These are phyloP conservation scores for Entamoeba dispar DNA, from an alignment of 208 protist species.

Conservation along the genomic window DNA sequence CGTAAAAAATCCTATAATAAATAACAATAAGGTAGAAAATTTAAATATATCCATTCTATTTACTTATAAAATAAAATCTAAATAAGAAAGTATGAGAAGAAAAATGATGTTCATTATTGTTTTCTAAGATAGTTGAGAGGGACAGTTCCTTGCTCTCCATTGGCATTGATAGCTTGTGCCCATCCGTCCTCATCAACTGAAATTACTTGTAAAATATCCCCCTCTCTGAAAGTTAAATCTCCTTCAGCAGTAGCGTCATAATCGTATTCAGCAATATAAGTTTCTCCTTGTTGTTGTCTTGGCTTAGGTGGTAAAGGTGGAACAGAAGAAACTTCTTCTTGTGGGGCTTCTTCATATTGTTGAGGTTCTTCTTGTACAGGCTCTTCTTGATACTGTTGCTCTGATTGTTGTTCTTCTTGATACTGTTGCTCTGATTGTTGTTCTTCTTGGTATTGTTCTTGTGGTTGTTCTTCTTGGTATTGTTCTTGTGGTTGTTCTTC, in stretches of 20 bases:
- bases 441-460: neutral
- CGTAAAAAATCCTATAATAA: too few species aligned
- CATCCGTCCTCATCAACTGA: neutral
- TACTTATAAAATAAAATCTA: too few species aligned
- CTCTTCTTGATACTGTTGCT: neutral
- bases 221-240: neutral
- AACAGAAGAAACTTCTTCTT: too few species aligned
- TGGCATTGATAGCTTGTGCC: neutral
- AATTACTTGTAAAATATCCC: neutral
- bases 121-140: neutral
- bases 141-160: neutral
- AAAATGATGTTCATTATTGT: neutral
- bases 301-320: neutral
- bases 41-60: too few species aligned
- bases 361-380: neutral
- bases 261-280: neutral
- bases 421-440: neutral
- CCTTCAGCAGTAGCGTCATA: neutral
- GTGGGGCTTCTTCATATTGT: neutral
- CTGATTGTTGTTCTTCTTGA: neutral
- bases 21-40: too few species aligned
- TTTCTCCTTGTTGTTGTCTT: neutral
- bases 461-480: neutral
- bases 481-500: neutral
- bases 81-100: too few species aligned